phyloP scores from a whole-genome alignment of 2,329 filamentous ascomycete species.

The Epichloe brachyelytri region DNA sequence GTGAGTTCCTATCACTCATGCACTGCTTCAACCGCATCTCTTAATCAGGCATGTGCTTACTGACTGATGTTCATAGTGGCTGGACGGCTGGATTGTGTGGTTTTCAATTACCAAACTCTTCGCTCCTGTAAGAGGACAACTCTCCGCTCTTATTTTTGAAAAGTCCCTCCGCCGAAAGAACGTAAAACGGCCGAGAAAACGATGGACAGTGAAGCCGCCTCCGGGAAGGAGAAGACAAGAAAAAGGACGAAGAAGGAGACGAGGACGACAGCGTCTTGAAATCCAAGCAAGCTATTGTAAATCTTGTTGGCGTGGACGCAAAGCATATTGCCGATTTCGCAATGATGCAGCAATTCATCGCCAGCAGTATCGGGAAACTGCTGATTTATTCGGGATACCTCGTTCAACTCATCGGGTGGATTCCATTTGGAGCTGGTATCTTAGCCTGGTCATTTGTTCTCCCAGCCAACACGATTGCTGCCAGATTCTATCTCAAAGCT shows the following conservation, averaged over 20 bases:
- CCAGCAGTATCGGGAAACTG: constrained; percentile 49
- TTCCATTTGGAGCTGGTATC: constrained; percentile 52
- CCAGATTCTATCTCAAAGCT: constrained; percentile 49
- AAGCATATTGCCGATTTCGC: constrained; percentile 56
- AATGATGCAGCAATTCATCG: constrained; percentile 52
- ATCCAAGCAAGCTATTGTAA: constrained; percentile 58
- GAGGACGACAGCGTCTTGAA: constrained; percentile 34
- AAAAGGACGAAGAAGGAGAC: constrained; percentile 36
- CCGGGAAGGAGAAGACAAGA: constrained; percentile 20
- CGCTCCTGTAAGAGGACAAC: constrained; percentile 54
- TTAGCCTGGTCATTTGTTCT: constrained; percentile 49
- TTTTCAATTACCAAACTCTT: constrained; percentile 48
- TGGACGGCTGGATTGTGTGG: constrained; percentile 57
- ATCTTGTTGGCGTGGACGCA: constrained; percentile 65
- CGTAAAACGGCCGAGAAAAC: constrained; percentile 45
- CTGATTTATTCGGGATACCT: constrained; percentile 54
- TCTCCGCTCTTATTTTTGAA: constrained; percentile 61
- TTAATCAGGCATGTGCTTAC: neutral
- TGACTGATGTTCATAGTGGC: constrained; percentile 25
- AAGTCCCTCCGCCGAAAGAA: constrained; percentile 70
- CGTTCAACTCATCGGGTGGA: constrained; percentile 58
- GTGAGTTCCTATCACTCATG: constrained; percentile 10
- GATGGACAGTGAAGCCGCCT: constrained; percentile 17
- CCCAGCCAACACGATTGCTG: constrained; percentile 55
- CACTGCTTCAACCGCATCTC: neutral